Evolutionary conservation across 805 yeast species (phyloP).

Genomic region (Cyberlindnera maritima): DNA sequence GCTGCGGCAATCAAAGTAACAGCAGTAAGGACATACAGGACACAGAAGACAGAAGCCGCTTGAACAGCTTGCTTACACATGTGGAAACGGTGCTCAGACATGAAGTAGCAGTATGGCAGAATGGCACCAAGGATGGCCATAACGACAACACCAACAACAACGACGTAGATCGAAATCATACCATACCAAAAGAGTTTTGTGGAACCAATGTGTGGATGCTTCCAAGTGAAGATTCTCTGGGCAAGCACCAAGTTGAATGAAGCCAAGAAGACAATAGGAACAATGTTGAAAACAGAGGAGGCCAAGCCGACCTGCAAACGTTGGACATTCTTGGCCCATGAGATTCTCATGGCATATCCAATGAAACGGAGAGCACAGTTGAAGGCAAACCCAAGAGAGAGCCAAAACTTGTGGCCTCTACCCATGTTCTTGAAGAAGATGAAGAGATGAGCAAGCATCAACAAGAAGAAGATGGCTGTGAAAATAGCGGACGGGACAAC

Average conservation of each 20-base stretch:
- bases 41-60: conserved; percentile 47
- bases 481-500: conserved; percentile 60
- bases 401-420: conserved; percentile 60
- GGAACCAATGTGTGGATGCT: conserved; percentile 70
- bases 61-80: conserved; percentile 54
- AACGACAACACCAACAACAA: conserved; percentile 57
- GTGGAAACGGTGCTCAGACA: conserved; percentile 41
- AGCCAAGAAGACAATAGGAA: conserved; percentile 57
- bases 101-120: conserved; percentile 56
- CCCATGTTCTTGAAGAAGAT: conserved; percentile 46
- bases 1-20: conserved; percentile 47
- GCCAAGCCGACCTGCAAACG: conserved; percentile 50
- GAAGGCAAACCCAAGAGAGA: conserved; percentile 50
- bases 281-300: conserved; percentile 50
- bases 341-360: conserved; percentile 57
- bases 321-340: conserved; percentile 56
- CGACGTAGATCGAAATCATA: conserved; percentile 48
- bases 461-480: conserved; percentile 47
- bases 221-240: conserved; percentile 73
- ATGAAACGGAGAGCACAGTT: conserved; percentile 52
- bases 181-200: conserved; percentile 45
- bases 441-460: conserved; percentile 44
- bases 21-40: conserved; percentile 54
- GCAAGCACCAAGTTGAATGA: conserved; percentile 63
- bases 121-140: conserved; percentile 67